Conservation (phyloP, 2,329 filamentous ascomycete genomes). For the Juglanconis juglandina region DNA sequence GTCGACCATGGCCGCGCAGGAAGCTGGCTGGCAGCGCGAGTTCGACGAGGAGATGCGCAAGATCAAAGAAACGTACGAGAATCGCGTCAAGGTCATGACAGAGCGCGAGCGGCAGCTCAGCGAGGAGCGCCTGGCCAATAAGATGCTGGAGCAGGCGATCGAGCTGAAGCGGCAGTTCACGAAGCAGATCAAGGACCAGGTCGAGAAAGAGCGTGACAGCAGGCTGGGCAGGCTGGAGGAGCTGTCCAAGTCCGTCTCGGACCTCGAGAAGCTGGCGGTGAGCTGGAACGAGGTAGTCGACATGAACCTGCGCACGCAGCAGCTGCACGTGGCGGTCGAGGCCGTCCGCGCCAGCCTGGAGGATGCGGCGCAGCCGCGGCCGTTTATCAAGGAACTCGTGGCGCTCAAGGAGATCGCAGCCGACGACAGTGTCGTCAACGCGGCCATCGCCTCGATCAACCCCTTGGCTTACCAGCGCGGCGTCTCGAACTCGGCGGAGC, state of each 20-base stretch:
- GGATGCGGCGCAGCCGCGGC: slow-evolving; percentile 68
- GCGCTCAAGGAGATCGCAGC: slow-evolving; percentile 89
- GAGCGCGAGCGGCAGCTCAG: slow-evolving; percentile 76
- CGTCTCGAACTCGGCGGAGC: slow-evolving; percentile 75
- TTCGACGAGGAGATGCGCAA: slow-evolving; percentile 82
- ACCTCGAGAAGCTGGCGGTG: slow-evolving; percentile 81
- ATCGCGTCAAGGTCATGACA: slow-evolving; percentile 74
- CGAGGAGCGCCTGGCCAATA: slow-evolving; percentile 79
- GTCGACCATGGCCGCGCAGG: slow-evolving; percentile 74
- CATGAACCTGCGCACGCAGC: slow-evolving; percentile 86
- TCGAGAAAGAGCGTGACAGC: slow-evolving; percentile 84
- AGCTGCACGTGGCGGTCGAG: slow-evolving; percentile 93
- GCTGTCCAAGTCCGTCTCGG: slow-evolving; percentile 71
- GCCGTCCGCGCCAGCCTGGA: slow-evolving; percentile 82
- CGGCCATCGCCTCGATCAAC: slow-evolving; percentile 95
- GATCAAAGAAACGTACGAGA: slow-evolving; percentile 73
- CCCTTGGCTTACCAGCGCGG: slow-evolving; percentile 90
- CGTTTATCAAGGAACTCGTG: slow-evolving; percentile 89
- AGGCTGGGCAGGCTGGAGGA: slow-evolving; percentile 82
- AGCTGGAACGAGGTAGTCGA: slow-evolving; percentile 92
- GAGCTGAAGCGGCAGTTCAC: slow-evolving; percentile 83
- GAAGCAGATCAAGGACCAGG: slow-evolving; percentile 70
- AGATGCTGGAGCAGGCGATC: slow-evolving; percentile 86
- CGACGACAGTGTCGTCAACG: slow-evolving; percentile 81
- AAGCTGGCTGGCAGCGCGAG: slow-evolving; percentile 79